Conservation (phyloP, 2,329 filamentous ascomycete species). For the Penicillium sp. region DNA sequence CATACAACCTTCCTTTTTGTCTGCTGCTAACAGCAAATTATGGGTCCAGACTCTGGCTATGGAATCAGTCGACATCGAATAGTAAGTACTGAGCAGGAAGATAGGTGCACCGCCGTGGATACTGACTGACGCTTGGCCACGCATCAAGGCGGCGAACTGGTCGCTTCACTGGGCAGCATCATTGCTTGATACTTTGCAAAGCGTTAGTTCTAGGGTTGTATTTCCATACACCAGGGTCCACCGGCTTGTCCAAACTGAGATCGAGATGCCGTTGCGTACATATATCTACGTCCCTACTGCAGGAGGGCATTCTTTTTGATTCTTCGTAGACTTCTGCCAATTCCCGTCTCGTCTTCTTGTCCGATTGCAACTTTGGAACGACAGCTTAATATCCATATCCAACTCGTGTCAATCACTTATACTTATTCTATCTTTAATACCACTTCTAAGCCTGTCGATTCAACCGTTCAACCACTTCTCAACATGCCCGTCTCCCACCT, state of each 20-base stretch:
- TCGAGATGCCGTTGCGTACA: neutral
- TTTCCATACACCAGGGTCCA: neutral
- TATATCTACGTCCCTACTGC: neutral
- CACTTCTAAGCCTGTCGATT: conserved; percentile 13
- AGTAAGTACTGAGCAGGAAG: no score
- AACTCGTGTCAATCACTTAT: neutral
- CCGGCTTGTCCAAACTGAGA: neutral
- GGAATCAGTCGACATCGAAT: neutral
- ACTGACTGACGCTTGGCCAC: neutral
- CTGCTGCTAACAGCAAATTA: neutral
- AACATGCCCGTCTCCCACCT: conserved; percentile 61
- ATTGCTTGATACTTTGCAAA: neutral
- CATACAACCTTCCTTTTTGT: neutral
- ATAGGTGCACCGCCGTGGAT: neutral
- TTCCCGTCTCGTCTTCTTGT: neutral
- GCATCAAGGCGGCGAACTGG: neutral
- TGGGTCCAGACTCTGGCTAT: neutral
- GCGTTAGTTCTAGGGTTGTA: neutral
- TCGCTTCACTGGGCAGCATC: neutral
- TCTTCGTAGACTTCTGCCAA: neutral
- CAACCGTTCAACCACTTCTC: neutral
- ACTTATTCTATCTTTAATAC: neutral
- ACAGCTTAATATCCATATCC: neutral
- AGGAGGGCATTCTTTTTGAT: neutral
- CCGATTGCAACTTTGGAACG: neutral